Evolutionary conservation across 2,329 filamentous ascomycete species (phyloP).

Genomic region (Metarhizium anisopliae): DNA sequence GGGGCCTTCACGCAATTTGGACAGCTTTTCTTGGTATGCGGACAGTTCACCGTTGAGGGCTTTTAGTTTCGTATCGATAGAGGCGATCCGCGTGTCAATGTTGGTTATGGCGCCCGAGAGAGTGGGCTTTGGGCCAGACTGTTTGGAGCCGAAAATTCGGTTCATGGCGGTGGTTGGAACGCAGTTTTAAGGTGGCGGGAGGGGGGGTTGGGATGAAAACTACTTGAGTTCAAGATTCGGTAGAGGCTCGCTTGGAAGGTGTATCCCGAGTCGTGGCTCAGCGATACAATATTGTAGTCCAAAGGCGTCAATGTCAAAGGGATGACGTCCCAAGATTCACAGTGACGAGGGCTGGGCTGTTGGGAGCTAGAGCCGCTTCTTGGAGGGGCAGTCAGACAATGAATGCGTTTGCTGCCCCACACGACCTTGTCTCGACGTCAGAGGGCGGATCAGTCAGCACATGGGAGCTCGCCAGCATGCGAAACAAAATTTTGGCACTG

Average conservation of each 20-base stretch:
- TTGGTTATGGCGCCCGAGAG: slow-evolving; percentile 75
- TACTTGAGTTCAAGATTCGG: background rate
- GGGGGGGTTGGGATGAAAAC: background rate
- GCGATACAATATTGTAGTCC: background rate
- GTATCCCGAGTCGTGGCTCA: background rate
- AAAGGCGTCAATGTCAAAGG: background rate
- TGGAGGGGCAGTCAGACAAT: background rate
- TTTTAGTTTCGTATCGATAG: slow-evolving; percentile 89
- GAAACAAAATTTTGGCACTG: too few relatives aligned
- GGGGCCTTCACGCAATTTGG: slow-evolving; percentile 90
- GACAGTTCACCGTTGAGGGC: slow-evolving; percentile 84
- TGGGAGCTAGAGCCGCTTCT: background rate
- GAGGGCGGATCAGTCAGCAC: slow-evolving; percentile 1
- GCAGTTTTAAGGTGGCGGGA: background rate
- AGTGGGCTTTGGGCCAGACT: slow-evolving; percentile 79
- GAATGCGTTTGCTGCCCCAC: background rate
- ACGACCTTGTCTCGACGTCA: background rate
- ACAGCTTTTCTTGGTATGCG: slow-evolving; percentile 77
- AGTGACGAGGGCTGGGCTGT: slow-evolving; percentile 4
- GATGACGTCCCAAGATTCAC: slow-evolving; percentile 6
- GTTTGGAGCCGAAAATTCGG: slow-evolving; percentile 85
- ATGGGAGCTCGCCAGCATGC: background rate
- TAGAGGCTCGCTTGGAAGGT: background rate
- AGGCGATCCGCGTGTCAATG: slow-evolving; percentile 76
- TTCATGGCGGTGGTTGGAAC: slow-evolving; percentile 57